A percentile compares a stretch with the other conserved stretches of the same genome.
phyloP scores from a whole-genome alignment of 2,329 filamentous ascomycete species.

The Purpureocillium takamizusanense region DNA sequence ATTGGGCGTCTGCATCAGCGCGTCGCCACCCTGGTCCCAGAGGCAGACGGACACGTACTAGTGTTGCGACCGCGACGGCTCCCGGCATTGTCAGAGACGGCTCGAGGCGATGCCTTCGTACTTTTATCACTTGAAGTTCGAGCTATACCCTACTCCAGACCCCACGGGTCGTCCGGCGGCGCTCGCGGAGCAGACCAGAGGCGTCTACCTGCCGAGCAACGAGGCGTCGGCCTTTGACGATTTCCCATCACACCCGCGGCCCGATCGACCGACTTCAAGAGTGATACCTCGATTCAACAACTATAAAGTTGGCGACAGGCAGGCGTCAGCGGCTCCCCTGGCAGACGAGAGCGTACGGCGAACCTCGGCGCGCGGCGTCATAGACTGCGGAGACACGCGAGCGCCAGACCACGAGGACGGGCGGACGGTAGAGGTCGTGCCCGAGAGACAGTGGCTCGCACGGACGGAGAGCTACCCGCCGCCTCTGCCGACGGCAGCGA shows the following conservation, averaged over 20 bases:
- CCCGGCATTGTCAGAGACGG: too few species aligned
- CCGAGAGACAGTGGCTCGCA: conserved; percentile 30
- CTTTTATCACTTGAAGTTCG: conserved; percentile 58
- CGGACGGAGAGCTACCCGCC: conserved; percentile 31
- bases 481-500: conserved; percentile 32
- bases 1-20: too few species aligned
- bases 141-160: conserved; percentile 46
- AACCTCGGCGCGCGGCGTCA: conserved; percentile 22
- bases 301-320: background rate
- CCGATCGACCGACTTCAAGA: conserved; percentile 7
- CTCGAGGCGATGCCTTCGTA: conserved; percentile 44
- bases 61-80: background rate
- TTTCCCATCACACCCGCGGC: conserved; percentile 40
- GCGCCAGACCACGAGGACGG: conserved; percentile 19
- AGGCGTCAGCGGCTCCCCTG: background rate
- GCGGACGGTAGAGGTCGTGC: conserved; percentile 27
- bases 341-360: conserved; percentile 1
- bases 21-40: too few species aligned
- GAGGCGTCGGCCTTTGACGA: conserved; percentile 45
- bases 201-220: conserved; percentile 41
- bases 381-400: conserved; percentile 40
- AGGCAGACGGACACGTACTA: background rate
- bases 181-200: conserved; percentile 6
- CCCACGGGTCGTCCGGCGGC: conserved; percentile 14
- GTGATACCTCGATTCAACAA: conserved; percentile 3